Percentiles rank a stretch among this genome's conserved stretches.
These are phyloP conservation scores for Mortierella sp. DNA, from an alignment of 371 early-diverging fungal species.

Conservation along the genomic window DNA sequence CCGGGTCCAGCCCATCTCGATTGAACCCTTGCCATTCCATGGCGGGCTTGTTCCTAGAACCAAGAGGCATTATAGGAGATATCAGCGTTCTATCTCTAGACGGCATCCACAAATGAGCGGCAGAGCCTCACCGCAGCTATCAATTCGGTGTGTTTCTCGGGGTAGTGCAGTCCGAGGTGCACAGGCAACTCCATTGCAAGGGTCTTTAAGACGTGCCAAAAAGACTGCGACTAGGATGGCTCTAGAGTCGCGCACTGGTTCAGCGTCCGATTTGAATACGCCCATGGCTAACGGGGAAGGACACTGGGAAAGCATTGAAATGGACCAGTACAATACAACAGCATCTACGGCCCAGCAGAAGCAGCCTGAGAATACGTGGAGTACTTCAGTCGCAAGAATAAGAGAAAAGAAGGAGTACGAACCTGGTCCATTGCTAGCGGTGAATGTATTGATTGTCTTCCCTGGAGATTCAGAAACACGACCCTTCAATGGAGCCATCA, in stretches of 20 bases:
- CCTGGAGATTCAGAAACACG: conserved; percentile 49
- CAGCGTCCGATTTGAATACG: background rate
- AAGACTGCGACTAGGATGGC: conserved; percentile 23
- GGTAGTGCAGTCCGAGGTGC: background rate
- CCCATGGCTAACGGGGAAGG: background rate
- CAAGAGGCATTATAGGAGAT: conserved; percentile 21
- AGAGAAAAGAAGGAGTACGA: conserved; percentile 33
- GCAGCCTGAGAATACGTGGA: background rate
- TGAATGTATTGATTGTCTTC: conserved; percentile 52
- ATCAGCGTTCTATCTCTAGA: conserved; percentile 22
- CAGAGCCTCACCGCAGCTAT: conserved; percentile 2
- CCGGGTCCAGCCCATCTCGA: conserved; percentile 49
- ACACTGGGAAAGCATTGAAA: background rate
- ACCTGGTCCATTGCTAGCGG: conserved; percentile 41
- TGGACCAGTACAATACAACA: background rate
- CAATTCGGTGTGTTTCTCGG: background rate
- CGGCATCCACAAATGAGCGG: conserved; percentile 1
- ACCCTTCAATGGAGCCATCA: conserved; percentile 1
- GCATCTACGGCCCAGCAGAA: background rate
- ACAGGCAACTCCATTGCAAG: background rate
- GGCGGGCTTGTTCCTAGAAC: conserved; percentile 46
- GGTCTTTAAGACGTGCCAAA: conserved; percentile 19
- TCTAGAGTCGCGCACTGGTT: background rate
- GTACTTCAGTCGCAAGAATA: background rate
- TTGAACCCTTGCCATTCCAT: conserved; percentile 50